These are phyloP conservation scores for Acrodontium crateriforme DNA, from an alignment of 2,329 filamentous ascomycete genomes.

Conservation along the genomic window DNA sequence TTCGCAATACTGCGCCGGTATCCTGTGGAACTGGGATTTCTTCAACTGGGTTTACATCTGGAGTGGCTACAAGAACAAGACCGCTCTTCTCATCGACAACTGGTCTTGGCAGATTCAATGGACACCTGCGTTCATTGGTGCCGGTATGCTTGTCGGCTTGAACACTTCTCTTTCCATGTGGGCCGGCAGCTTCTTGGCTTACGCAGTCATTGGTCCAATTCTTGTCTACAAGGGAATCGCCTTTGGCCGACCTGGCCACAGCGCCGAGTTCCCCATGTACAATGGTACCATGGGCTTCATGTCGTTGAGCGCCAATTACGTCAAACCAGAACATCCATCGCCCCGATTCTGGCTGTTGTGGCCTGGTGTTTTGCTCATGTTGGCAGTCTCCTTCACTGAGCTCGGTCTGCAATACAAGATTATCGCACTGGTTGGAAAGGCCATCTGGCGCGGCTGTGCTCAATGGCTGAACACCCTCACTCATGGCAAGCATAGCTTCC, in stretches of 20 bases:
- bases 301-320: conserved; percentile 23
- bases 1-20: conserved; percentile 45
- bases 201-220: conserved; percentile 43
- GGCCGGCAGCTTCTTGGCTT: conserved; percentile 41
- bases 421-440: conserved; percentile 34
- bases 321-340: conserved; percentile 30
- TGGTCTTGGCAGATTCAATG: conserved; percentile 41
- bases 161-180: conserved; percentile 47
- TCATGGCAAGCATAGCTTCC: conserved; percentile 26
- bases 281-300: conserved; percentile 32
- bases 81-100: conserved; percentile 40
- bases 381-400: conserved; percentile 35
- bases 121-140: conserved; percentile 5
- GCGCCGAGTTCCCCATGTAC: conserved; percentile 1
- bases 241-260: conserved; percentile 28
- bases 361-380: conserved; percentile 38
- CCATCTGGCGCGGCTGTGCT: conserved; percentile 35
- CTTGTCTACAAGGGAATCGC: conserved; percentile 40
- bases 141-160: conserved; percentile 42
- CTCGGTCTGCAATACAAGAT: conserved; percentile 22
- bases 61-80: conserved; percentile 37
- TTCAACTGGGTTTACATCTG: conserved; percentile 41
- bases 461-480: conserved; percentile 28
- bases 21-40: conserved; percentile 36
- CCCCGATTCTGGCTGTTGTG: conserved; percentile 41